phyloP scores from a whole-genome alignment of 352 stramenopile species.

The Phytophthora hibernalis region DNA sequence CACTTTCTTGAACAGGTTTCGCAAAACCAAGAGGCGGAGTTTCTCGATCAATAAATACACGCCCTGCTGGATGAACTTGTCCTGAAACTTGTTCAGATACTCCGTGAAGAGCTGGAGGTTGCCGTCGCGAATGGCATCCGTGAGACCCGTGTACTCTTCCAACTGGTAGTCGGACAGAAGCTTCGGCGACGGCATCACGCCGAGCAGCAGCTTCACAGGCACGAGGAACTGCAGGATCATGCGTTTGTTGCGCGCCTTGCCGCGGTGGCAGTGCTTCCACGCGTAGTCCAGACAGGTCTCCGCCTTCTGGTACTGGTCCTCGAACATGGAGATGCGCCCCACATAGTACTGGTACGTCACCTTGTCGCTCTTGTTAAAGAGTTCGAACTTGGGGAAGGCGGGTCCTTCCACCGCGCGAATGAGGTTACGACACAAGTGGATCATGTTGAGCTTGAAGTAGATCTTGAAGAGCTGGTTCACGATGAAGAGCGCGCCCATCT shows the following conservation, averaged over 20 bases:
- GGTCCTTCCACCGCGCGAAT: slow-evolving; percentile 86
- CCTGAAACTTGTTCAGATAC: slow-evolving; percentile 91
- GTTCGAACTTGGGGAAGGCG: slow-evolving; percentile 80
- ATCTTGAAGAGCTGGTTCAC: slow-evolving; percentile 98
- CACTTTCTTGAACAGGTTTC: slow-evolving; percentile 97
- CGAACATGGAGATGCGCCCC: slow-evolving; percentile 96
- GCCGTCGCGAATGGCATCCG: slow-evolving; percentile 91
- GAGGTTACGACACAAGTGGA: slow-evolving; percentile 96
- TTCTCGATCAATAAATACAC: slow-evolving; percentile 98
- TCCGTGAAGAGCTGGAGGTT: slow-evolving; percentile 95
- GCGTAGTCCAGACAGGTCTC: slow-evolving; percentile 95
- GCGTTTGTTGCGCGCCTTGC: slow-evolving; percentile 90
- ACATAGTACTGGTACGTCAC: slow-evolving; percentile 97
- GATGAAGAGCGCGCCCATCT: slow-evolving; percentile 90
- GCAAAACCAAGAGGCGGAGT: slow-evolving; percentile 94
- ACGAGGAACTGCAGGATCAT: slow-evolving; percentile 96
- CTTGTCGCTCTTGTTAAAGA: slow-evolving; percentile 88
- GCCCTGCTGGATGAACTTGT: slow-evolving; percentile 91
- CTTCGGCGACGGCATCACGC: slow-evolving; percentile 90
- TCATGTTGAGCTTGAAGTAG: slow-evolving; percentile 96
- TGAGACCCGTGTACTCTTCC: slow-evolving; percentile 88
- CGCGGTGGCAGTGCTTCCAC: slow-evolving; percentile 92
- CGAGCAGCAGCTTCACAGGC: slow-evolving; percentile 94
- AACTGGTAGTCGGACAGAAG: slow-evolving; percentile 92
- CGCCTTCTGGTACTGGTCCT: slow-evolving; percentile 96